These are phyloP conservation scores for Saccharomycopsis phalli DNA, from an alignment of 1,139 yeast species.

Conservation along the genomic window DNA sequence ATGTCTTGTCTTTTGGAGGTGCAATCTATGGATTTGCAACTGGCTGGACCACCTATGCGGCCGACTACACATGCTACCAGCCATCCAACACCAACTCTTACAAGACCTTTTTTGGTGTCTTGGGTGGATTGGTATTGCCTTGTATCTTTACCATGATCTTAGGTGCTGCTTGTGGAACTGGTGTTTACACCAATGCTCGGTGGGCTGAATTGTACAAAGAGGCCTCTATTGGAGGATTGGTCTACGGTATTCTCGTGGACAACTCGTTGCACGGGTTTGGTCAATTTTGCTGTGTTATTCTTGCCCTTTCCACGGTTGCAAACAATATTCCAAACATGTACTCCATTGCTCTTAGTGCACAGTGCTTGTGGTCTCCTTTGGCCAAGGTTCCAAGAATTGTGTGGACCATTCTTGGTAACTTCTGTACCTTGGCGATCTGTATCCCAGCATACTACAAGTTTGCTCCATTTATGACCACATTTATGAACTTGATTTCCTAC, in stretches of 20 bases:
- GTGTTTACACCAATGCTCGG: constrained; percentile 31
- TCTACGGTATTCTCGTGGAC: constrained; percentile 65
- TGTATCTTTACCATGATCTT: constrained; percentile 64
- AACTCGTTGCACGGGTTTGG: constrained; percentile 84
- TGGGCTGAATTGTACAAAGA: constrained; percentile 47
- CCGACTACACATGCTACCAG: constrained; percentile 89
- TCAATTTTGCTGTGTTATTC: constrained; percentile 74
- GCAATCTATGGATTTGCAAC: constrained; percentile 84
- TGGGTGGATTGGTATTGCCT: constrained; percentile 58
- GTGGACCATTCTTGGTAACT: constrained; percentile 76
- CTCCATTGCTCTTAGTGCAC: constrained; percentile 78
- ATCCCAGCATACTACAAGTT: constrained; percentile 80
- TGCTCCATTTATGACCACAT: constrained; percentile 63
- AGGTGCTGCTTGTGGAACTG: constrained; percentile 85
- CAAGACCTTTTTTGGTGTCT: constrained; percentile 56
- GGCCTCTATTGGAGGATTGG: constrained; percentile 67
- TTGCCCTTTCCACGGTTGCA: constrained; percentile 78
- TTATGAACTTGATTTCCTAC: constrained; percentile 86
- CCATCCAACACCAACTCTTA: constrained; percentile 47
- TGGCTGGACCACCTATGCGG: constrained; percentile 91
- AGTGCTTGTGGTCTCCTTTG: constrained; percentile 69
- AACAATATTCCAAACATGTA: constrained; percentile 91
- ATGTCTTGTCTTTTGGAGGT: constrained; percentile 77
- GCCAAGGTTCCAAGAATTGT: constrained; percentile 66
- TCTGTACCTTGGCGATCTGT: constrained; percentile 71